Base-by-base conservation (phyloP, 2,329 filamentous ascomycete species). In the Tolypocladium sp. region DNA sequence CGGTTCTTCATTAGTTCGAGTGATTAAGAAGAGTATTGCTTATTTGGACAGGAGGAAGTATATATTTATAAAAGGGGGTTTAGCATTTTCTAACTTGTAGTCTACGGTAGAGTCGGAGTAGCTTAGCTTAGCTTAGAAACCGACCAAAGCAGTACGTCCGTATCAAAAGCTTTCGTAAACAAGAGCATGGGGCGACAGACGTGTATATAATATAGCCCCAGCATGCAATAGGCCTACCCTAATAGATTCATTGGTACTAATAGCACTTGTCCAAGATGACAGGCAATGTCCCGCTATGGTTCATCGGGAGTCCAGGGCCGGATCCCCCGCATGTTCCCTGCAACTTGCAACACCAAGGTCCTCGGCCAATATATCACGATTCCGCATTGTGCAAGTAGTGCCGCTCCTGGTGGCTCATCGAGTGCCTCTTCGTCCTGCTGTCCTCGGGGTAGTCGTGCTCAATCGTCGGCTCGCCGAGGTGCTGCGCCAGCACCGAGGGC, bases 371-470 rank as follows among this genome's bases (percentile, higher is more conserved):
- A 49, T 2, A 8, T 49, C 46, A 40, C 15, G 25, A 9, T 9
- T 49, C 46, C 9, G 46, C 3, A 17, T 49, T 49, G 25, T 25
- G 60, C 56, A 69, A 37, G 13, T 66, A 66, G 30, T 70, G 65
- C n/a, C 65, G 62, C 64, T 71, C 69, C 62, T 71, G 69, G n/a
- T 69, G 66, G 59, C 69, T 71, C 1, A 65, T 55, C 30, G 65
- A 65, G 4, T 71, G 69, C 30, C 69, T 56, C 59, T 59, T 64
- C 22, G 64, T 67, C n/a, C 62, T 63, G 61, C 69, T 71, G 25
- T 71, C 68, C 4, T 70, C 55, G 0, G 69, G 69, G 12, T 68
- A 66, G n/a, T 69, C 64, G 44, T 71, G 69, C 65, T 69, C 68
- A 20, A 71, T 68, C 10, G 54, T 61, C 1, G 68, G 69, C 15